Percentiles rank a stretch among this genome's conserved stretches.
These are phyloP conservation scores for Candida caryicola DNA, from an alignment of 805 yeast genomes.

Conservation along the genomic window DNA sequence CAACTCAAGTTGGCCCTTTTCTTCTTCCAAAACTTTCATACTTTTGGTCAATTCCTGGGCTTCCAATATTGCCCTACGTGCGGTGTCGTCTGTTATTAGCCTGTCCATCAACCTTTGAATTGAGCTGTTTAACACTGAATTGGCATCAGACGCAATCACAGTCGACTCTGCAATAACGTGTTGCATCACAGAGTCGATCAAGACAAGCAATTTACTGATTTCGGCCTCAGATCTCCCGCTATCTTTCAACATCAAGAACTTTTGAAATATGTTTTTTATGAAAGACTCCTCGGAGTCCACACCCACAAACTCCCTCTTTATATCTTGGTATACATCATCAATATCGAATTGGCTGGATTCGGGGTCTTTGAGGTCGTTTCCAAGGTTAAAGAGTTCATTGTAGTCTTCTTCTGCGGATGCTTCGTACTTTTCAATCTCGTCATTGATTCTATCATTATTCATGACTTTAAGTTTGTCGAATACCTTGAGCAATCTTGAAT, in stretches of 20 bases:
- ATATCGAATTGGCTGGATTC: conserved; percentile 8
- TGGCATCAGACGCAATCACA: conserved; percentile 21
- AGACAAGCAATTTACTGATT: conserved; percentile 21
- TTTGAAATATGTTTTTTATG: conserved; percentile 24
- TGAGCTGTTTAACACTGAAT: conserved; percentile 27
- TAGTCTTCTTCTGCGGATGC: conserved; percentile 40
- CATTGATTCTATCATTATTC: conserved; percentile 29
- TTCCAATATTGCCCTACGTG: conserved; percentile 33
- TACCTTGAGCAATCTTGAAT: conserved; percentile 32
- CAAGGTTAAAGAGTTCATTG: conserved; percentile 17
- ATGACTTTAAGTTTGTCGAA: conserved; percentile 34
- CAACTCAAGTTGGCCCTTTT: conserved; percentile 18
- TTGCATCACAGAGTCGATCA: conserved; percentile 31
- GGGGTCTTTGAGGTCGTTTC: conserved; percentile 5
- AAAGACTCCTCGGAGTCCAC: conserved; percentile 9
- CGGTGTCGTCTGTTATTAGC: conserved; percentile 33
- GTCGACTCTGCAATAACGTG: conserved; percentile 28
- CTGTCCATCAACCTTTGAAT: conserved; percentile 36
- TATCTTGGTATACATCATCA: conserved; percentile 12
- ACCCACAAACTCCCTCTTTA: conserved; percentile 10
- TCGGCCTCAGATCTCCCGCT: conserved; percentile 23
- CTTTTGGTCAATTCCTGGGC: conserved; percentile 22
- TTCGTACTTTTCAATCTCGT: conserved; percentile 39
- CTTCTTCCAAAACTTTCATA: conserved; percentile 20
- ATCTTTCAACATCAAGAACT: conserved; percentile 24